These are phyloP conservation scores for Eimeria praecox DNA, from an alignment of 169 alveolate genomes.

Conservation along the genomic window DNA sequence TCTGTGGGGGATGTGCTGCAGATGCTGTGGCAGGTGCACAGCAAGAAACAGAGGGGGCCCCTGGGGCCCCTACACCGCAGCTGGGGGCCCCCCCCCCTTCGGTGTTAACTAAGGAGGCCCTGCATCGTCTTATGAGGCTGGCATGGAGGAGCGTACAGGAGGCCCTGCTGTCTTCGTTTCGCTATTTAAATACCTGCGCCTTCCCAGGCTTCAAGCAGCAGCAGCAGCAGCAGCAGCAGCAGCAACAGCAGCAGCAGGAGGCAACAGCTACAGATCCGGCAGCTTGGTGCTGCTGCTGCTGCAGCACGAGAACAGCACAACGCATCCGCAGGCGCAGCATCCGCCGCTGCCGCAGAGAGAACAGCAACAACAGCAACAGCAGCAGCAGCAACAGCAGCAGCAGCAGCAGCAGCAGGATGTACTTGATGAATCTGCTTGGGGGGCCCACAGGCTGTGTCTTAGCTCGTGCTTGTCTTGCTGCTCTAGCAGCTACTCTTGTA, in stretches of 20 bases:
- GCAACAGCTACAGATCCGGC: background rate
- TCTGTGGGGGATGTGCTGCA: too few relatives aligned
- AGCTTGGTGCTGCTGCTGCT: slow-evolving; percentile 34
- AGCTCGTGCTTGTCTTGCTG: background rate
- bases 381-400: slow-evolving; percentile 35
- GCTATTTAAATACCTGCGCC: background rate
- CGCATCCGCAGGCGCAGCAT: background rate
- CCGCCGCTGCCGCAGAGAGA: background rate
- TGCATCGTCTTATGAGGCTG: background rate
- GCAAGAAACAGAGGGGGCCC: background rate
- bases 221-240: slow-evolving; percentile 40
- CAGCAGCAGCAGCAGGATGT: slow-evolving; percentile 1
- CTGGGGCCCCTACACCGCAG: background rate
- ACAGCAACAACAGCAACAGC: slow-evolving; percentile 24
- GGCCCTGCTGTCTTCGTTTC: slow-evolving; percentile 4
- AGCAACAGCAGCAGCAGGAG: slow-evolving; percentile 8
- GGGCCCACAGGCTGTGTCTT: background rate
- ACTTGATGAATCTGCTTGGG: background rate
- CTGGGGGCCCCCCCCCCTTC: background rate
- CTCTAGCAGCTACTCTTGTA: background rate
- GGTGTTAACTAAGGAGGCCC: slow-evolving; percentile 5
- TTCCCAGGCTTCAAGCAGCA: background rate
- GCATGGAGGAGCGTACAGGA: slow-evolving; percentile 22
- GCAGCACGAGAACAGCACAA: background rate
- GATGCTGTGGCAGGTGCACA: background rate